Evolutionary conservation across 1,284 basidiomycete genomes (phyloP), one percentile per base, ranked within the genome.

Genomic region (Marasmius sp.): DNA sequence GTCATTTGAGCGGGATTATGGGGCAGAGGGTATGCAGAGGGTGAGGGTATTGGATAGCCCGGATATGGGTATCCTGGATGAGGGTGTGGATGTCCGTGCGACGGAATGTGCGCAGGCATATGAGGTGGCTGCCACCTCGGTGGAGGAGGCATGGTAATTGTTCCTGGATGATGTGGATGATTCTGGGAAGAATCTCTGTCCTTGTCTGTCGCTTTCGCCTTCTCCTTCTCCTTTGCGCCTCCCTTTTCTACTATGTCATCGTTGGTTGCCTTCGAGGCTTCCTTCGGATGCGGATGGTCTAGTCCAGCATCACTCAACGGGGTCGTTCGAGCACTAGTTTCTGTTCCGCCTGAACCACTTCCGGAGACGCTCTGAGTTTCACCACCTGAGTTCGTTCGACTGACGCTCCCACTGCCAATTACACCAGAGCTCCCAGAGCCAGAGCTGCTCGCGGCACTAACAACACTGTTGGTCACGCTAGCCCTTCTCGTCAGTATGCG

Each of bases 1-100:
- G 88, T 91, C 68, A 85, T 80, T 56, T 72, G 63, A 72, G 74
- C 27, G 34, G 78, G 78, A 58, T 79, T 77, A 66, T 81, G 77
- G 79, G 79, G 41, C 73, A 72, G 56, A 70, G 64, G 51, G 52
- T 68, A 11, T 73, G 70, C 48, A 75, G 27, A 51, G 8, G 34
- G 50, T 14, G 34, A 36, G 20, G 34, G 50, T 36, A 51, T 47
- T 47, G 45, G 45, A 20, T 47, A 47, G 45, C 16, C 16, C n/a
- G 45, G 45, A 47, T 47, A 47, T 16, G 27, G 20, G 33, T 51
- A 51, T 16, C 22, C 50, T 27, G 52, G 52, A 18, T 37, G 33
- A 14, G 16, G 33, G 20, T 34, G 52, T 38, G 34, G n/a, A 20
- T 18, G 48, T 50, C 14, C 12, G 9, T 50, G 20, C 11, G n/a